phyloP scores from a whole-genome alignment of 2,329 filamentous ascomycete genomes.

The Aotearoamyces nothofagi region DNA sequence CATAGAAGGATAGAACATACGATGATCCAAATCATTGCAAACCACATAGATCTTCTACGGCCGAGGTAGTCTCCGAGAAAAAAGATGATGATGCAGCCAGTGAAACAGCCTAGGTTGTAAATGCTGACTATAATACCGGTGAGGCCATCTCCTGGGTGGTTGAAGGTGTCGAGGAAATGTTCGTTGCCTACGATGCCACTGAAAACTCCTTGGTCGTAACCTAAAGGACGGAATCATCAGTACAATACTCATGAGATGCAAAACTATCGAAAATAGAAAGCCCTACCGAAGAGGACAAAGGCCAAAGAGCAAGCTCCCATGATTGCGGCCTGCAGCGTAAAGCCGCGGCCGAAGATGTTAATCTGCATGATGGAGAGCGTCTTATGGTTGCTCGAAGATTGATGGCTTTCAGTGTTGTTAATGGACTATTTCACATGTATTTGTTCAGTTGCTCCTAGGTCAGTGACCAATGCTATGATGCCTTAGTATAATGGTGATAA shows the following conservation, averaged over 20 bases:
- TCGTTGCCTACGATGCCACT: conserved; percentile 27
- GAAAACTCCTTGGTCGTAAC: conserved; percentile 32
- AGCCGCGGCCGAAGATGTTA: conserved; percentile 2
- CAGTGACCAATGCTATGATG: too few species aligned
- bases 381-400: too few species aligned
- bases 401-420: too few species aligned
- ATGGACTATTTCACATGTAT: too few species aligned
- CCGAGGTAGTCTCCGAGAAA: too few species aligned
- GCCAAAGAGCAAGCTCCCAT: conserved; percentile 5
- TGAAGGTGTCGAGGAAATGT: conserved; percentile 24
- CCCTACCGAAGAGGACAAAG: conserved; percentile 19
- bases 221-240: too few species aligned
- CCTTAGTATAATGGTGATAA: too few species aligned
- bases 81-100: conserved; percentile 19
- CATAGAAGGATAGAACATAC: conserved; percentile 2
- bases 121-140: conserved; percentile 26
- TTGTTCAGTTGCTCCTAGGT: too few species aligned
- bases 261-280: too few species aligned
- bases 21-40: conserved; percentile 15
- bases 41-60: conserved; percentile 9
- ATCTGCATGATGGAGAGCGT: not conserved
- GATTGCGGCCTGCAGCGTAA: conserved; percentile 2
- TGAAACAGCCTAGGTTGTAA: conserved; percentile 25
- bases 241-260: too few species aligned
- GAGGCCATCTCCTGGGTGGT: conserved; percentile 21